Evolutionary conservation across 2,329 filamentous ascomycete species (phyloP).

Genomic region (Diplodia scrobiculata): DNA sequence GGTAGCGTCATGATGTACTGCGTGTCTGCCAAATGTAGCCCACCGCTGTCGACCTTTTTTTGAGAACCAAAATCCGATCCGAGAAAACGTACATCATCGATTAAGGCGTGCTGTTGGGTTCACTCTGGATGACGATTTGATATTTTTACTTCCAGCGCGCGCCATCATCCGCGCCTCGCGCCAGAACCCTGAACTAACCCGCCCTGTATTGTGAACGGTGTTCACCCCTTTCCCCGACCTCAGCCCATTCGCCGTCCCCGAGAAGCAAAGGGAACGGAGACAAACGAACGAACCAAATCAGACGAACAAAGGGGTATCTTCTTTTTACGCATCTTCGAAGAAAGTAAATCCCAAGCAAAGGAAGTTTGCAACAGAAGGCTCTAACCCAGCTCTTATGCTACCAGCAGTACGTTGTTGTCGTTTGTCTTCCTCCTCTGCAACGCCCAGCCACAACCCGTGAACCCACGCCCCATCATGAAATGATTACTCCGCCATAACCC

Average conservation of each 20-base stretch:
- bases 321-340: slow-evolving; percentile 5
- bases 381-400: slow-evolving; percentile 8
- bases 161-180: neutral
- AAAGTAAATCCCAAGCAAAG: slow-evolving; percentile 4
- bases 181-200: slow-evolving; percentile 15
- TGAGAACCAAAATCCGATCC: no score
- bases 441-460: neutral
- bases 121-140: slow-evolving; percentile 10
- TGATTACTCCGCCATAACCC: neutral
- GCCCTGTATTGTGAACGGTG: neutral
- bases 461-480: neutral
- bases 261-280: neutral
- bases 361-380: slow-evolving; percentile 9
- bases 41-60: neutral
- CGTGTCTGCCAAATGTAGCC: neutral
- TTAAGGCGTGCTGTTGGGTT: neutral
- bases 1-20: neutral
- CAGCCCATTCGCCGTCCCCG: neutral
- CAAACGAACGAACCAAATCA: slow-evolving; percentile 2
- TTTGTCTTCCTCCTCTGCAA: neutral
- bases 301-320: slow-evolving; percentile 11
- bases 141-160: slow-evolving; percentile 9
- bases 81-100: neutral
- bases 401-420: slow-evolving; percentile 11
- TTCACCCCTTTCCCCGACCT: slow-evolving; percentile 5